Conservation (phyloP, 495 filamentous ascomycete genomes). For the Neurospora pannonica region DNA sequence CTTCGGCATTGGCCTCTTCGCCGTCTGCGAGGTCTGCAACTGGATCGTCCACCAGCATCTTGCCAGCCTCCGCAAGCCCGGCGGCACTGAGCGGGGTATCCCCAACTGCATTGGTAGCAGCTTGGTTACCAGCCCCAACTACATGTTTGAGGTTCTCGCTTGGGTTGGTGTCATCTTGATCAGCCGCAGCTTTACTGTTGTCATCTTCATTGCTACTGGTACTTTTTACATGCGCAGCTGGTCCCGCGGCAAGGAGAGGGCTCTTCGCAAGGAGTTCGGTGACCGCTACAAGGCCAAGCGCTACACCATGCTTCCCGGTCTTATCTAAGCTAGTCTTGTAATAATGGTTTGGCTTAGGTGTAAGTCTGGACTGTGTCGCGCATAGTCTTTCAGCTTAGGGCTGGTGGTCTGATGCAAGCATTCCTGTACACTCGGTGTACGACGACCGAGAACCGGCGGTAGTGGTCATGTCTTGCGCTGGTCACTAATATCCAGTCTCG, state of each 20-base stretch:
- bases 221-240: constrained; percentile 69
- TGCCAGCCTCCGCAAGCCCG: constrained; percentile 62
- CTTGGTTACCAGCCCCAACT: constrained; percentile 91
- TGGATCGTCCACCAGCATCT: constrained; percentile 68
- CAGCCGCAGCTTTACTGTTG: constrained; percentile 62
- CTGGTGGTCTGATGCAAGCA: neutral
- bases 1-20: constrained; percentile 57
- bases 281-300: constrained; percentile 86
- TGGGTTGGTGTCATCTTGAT: constrained; percentile 77
- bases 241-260: constrained; percentile 87
- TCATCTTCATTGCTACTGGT: constrained; percentile 61
- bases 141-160: constrained; percentile 80
- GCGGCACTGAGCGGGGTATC: constrained; percentile 78
- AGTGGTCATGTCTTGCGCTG: too few species aligned
- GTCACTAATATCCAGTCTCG: neutral
- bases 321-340: constrained; percentile 25
- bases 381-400: neutral
- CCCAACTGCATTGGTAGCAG: constrained; percentile 78
- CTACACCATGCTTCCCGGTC: constrained; percentile 65
- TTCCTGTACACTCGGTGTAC: neutral
- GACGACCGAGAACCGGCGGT: neutral
- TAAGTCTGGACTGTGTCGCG: neutral
- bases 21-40: constrained; percentile 70
- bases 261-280: constrained; percentile 81
- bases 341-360: neutral